Conservation (phyloP, 2,329 filamentous ascomycete species). For the Thelonectria discophora region DNA sequence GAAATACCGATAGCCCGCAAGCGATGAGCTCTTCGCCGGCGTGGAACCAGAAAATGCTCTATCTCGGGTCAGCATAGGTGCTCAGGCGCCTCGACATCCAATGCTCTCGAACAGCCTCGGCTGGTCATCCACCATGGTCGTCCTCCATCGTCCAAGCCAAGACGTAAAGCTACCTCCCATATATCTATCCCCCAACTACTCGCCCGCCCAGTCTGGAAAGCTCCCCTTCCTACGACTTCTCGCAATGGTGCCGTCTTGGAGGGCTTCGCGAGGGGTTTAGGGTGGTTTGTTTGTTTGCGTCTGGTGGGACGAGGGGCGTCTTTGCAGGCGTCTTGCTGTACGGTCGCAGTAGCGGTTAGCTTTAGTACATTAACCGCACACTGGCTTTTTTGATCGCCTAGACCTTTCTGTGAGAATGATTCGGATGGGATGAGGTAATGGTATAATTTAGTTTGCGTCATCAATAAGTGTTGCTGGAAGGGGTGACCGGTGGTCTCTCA, state of each 20-base stretch:
- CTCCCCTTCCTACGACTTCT: too few relatives aligned
- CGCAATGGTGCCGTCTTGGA: too few relatives aligned
- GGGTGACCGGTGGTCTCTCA: not conserved
- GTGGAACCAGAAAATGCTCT: constrained; percentile 55
- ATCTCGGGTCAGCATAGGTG: not conserved
- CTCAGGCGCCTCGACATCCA: not conserved
- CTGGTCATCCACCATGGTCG: too few relatives aligned
- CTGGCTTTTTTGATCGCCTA: constrained; percentile 47
- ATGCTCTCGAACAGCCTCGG: too few relatives aligned
- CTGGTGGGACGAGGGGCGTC: constrained; percentile 12
- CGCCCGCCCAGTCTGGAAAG: too few relatives aligned
- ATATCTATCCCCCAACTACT: too few relatives aligned
- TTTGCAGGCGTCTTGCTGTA: constrained; percentile 32
- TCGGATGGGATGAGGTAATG: not conserved
- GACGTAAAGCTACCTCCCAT: too few relatives aligned
- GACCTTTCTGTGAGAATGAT: constrained; percentile 15
- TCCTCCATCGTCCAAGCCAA: too few relatives aligned
- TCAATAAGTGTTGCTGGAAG: constrained; percentile 48
- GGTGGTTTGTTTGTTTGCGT: constrained; percentile 20
- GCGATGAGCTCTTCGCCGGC: constrained; percentile 59
- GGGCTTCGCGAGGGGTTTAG: constrained; percentile 40
- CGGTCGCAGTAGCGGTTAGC: constrained; percentile 48
- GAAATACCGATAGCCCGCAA: constrained; percentile 58
- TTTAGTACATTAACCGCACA: constrained; percentile 46
- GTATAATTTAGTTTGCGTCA: constrained; percentile 50